Evolutionary conservation across 1,284 basidiomycete species (phyloP).

Genomic region (Cutaneotrichosporon spelunceum): DNA sequence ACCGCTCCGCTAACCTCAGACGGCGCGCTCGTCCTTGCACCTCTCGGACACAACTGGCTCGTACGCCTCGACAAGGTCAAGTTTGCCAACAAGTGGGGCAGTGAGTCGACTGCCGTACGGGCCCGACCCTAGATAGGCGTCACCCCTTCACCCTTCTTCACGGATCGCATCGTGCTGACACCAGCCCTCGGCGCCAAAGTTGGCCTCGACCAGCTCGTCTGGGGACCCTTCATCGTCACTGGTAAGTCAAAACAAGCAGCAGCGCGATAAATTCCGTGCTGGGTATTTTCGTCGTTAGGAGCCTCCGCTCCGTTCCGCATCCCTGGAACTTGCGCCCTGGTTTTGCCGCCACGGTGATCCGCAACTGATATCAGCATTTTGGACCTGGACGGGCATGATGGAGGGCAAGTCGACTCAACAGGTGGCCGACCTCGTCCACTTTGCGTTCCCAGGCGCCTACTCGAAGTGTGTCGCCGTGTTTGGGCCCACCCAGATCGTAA

Average conservation of each 20-base stretch:
- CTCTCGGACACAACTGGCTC: constrained; percentile 24
- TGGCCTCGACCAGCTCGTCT: constrained; percentile 21
- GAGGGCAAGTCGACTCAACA: constrained; percentile 42
- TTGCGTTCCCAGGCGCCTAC: constrained; percentile 42
- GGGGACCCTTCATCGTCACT: constrained; percentile 25
- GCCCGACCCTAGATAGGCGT: background rate
- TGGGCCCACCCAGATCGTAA: constrained; percentile 73
- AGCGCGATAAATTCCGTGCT: background rate
- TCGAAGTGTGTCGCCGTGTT: constrained; percentile 58
- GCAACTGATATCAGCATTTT: constrained; percentile 33
- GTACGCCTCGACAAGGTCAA: constrained; percentile 14
- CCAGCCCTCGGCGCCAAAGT: constrained; percentile 18
- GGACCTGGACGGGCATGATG: constrained; percentile 42
- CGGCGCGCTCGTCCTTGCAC: constrained; percentile 22
- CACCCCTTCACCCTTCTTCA: background rate
- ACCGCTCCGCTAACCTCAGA: constrained; percentile 11
- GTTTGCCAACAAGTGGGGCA: constrained; percentile 16
- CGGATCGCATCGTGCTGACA: constrained; percentile 6
- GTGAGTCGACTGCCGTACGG: constrained; percentile 10
- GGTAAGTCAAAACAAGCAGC: constrained; percentile 12
- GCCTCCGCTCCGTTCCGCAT: background rate
- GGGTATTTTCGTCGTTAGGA: background rate
- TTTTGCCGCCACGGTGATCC: background rate
- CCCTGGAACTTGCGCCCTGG: background rate
- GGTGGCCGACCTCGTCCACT: constrained; percentile 41